Base-by-base conservation (phyloP, 768 basidiomycete genomes). In the Pulveroboletus sp. region DNA sequence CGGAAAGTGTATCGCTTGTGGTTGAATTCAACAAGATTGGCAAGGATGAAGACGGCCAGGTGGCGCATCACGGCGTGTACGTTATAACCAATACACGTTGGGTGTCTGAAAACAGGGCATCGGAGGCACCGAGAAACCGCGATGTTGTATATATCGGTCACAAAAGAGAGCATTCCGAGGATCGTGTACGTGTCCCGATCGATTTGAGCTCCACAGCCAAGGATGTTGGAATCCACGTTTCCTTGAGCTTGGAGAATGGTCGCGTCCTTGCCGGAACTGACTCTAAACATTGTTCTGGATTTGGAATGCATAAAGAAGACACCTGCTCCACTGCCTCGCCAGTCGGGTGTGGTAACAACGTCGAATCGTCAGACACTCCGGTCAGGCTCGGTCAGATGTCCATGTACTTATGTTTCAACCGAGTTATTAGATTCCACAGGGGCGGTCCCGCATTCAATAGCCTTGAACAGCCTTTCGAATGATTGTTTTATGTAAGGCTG, bases 21-120 rank as follows among this genome's bases (percentile, higher is more conserved):
- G 44, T 38, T 47, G 34, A 34, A 49, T 22, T 9, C 10, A 23
- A 41, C 29, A 14, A 47, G 46, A 50, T 53, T 49, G 49, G 24
- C 50, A 36, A 17, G 32, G 24, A 50, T 38, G 39, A 19, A 34
- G 54, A 46, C 42, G 6, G 27, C 12, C 37, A 22, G 29, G 24
- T 43, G 38, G 47, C 20, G 34, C 58, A 60, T 48, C 38, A 51
- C 34, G 56, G 31, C 22, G 23, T 30, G 47, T 63, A 62, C 57
- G 63, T 59, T 64, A 51, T 44, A 24, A 50, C 41, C 50, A 62
- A 56, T 53, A 35, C 56, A 64, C 49, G 59, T 51, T 56, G n/a
- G n/a, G n/a, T 48, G 49, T 20, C 36, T 36, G 43, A 40, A 31
- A 45, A 36, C 49, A 50, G 47, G 41, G 42, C 12, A 54, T 40